Base-by-base conservation (phyloP, 345 rosid species). In the Eucalyptus guilfoylei region DNA sequence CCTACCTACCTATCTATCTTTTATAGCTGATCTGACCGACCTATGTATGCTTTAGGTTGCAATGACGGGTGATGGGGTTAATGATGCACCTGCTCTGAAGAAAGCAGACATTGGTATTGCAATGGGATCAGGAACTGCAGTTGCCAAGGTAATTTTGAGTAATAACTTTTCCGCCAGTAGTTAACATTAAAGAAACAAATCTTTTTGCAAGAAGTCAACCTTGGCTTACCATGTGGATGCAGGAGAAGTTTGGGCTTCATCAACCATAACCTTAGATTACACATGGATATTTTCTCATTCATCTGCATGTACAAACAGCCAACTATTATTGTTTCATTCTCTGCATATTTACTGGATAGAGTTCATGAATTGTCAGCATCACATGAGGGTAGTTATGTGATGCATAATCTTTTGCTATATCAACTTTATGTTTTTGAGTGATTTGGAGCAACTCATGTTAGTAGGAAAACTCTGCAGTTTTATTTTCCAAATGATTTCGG, bases 111-210 rank as follows among this genome's bases (percentile, higher is more conserved):
- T 98, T 89, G 99, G 99, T 90, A 94, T 98, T 92, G 99, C 99
- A 80, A 98, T 98, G 99, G 99, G 99, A 91, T 98, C 99, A 91
- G 99, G 99, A 92, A 98, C 99, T 90, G 98, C 99, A 81, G 99
- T 97, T 92, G 99, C 99, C 86, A 98, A 98, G 99, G 99, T 98
- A 93, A 52, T 50, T 26, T 44, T 80, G 85, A 88, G 37, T 80
- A 40, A 81, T 64, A 85, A 54, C 49, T 37, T 60, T n/a, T 64
- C 83, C 3, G 16, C 44, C 67, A 47, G 42, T 45, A 87, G 54
- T 87, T 45, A 42, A 49, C 37, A 86, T 50, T 50, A 8, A 49
- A 47, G 42, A 76, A 40, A 76, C 15, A 76, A 23, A 37, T 11
- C 47, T 11, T 76, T 37, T 40, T 40, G 85, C 85, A 40, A 76